These are phyloP conservation scores for Thozetella sp. DNA, from an alignment of 495 filamentous ascomycete species.

Conservation along the genomic window DNA sequence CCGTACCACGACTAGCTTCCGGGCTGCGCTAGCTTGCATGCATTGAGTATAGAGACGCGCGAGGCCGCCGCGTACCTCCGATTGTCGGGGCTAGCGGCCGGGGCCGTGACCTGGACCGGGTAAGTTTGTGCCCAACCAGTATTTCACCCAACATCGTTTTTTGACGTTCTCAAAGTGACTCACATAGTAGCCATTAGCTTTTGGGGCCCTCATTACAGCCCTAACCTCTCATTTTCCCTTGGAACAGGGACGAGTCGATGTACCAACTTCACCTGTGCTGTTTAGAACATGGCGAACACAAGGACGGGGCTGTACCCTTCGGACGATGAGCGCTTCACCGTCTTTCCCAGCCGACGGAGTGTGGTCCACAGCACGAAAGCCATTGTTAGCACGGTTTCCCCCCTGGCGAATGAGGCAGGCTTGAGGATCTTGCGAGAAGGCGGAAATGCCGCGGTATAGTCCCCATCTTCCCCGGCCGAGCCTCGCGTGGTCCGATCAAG, in stretches of 20 bases:
- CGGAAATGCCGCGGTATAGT: constrained; percentile 77
- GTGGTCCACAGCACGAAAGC: constrained; percentile 81
- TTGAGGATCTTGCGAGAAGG: constrained; percentile 71
- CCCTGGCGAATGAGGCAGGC: constrained; percentile 76
- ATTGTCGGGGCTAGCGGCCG: background rate
- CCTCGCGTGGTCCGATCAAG: background rate
- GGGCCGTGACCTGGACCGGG: too few relatives aligned
- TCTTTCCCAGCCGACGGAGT: constrained; percentile 74
- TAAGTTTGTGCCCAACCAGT: background rate
- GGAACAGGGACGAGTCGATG: too few relatives aligned
- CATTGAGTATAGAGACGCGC: too few relatives aligned
- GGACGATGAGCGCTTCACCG: constrained; percentile 49
- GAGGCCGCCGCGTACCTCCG: background rate
- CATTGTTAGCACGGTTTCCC: constrained; percentile 80
- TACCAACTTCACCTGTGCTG: background rate
- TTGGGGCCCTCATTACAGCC: too few relatives aligned
- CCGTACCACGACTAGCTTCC: too few relatives aligned
- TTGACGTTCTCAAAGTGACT: too few relatives aligned
- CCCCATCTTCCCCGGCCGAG: constrained; percentile 14
- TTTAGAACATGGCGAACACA: background rate
- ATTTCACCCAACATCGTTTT: too few relatives aligned
- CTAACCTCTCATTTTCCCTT: too few relatives aligned
- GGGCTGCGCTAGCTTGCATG: too few relatives aligned
- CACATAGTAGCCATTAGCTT: too few relatives aligned
- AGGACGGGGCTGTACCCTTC: constrained; percentile 45